Conservation (phyloP, 2,329 filamentous ascomycete species). For the Alternaria novae-zelandiae region DNA sequence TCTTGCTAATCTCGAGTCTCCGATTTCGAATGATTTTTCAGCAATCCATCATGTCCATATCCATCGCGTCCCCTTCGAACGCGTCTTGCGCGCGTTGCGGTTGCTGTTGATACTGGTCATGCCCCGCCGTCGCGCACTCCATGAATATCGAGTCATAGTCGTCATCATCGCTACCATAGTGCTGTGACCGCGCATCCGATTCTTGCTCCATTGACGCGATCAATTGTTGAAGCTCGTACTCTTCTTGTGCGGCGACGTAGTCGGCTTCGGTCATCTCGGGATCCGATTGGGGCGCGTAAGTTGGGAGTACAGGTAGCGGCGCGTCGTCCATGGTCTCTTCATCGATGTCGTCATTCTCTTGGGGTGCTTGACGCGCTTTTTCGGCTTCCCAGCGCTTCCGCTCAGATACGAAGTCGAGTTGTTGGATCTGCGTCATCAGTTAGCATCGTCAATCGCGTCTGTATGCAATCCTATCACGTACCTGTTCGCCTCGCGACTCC, state of each 20-base stretch:
- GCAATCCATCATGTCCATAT: conserved; percentile 43
- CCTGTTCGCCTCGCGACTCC: conserved; percentile 55
- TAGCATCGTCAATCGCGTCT: neutral
- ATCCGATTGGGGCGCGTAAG: conserved; percentile 12
- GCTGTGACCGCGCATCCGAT: conserved; percentile 30
- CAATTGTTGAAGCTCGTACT: conserved; percentile 54
- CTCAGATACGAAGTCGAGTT: conserved; percentile 53
- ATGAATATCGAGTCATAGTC: conserved; percentile 70
- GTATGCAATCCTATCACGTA: conserved; percentile 21
- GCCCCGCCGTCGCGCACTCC: conserved; percentile 59
- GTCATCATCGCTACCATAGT: conserved; percentile 62
- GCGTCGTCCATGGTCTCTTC: conserved; percentile 30
- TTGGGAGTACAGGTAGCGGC: conserved; percentile 5
- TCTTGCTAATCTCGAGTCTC: neutral
- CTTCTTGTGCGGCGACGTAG: conserved; percentile 49
- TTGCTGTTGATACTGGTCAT: conserved; percentile 47
- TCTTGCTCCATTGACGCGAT: conserved; percentile 52
- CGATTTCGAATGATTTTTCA: conserved; percentile 6
- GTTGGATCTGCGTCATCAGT: conserved; percentile 50
- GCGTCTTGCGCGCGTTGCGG: conserved; percentile 9
- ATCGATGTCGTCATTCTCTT: conserved; percentile 29
- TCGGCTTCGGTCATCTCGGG: conserved; percentile 47
- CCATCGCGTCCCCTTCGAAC: conserved; percentile 42
- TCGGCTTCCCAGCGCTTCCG: conserved; percentile 55
- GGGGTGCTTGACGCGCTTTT: conserved; percentile 50